Evolutionary conservation across 768 basidiomycete genomes (phyloP), one percentile per base, ranked within the genome.

Genomic region (Dictyophora rubrovolvata): DNA sequence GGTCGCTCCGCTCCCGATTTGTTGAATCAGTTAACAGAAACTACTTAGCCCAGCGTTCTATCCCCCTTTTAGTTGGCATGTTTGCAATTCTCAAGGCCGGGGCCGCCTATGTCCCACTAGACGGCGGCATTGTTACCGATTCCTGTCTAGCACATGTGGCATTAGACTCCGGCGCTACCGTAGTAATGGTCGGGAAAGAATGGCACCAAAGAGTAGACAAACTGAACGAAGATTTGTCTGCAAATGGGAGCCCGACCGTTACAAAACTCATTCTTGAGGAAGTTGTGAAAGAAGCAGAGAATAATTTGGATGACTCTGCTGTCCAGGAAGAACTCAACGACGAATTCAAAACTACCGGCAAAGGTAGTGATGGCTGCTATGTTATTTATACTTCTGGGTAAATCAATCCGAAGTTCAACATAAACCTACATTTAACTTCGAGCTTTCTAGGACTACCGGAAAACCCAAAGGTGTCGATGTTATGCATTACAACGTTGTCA

Each of bases 351-450:
- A 14, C 36, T 42, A 42, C 34, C 2, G 54, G 54, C 7, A 42
- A 21, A 48, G 56, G 48, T 36, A 52, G 52, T 34, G 76, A 82
- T 62, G 75, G 77, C 33, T 77, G 74, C 10, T 83, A 83, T 68
- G 76, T 82, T 42, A 83, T 84, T 48, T 84, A 82, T 67, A 84
- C 82, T 11, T 80, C 79, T 48, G 82, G 54, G 82, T 79, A 66
- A 55, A 73, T 65, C 59, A 48, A 3, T 16, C 3, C 10, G 16
- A 18, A 21, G 35, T 20, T 42, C 18, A 17, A 21, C 6, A 35
- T 3, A 1, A 36, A 12, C 11, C 10, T 7, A 42, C n/a, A 28
- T 7, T 42, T n/a, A 20, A 12, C 4, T 18, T 21, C 35, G 48
- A 10, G 22, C 9, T 42, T 54, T 37, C 61, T 77, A 78, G 77